Evolutionary conservation across 345 rosid genomes (phyloP).

Genomic region (Hibiscus syriacus): DNA sequence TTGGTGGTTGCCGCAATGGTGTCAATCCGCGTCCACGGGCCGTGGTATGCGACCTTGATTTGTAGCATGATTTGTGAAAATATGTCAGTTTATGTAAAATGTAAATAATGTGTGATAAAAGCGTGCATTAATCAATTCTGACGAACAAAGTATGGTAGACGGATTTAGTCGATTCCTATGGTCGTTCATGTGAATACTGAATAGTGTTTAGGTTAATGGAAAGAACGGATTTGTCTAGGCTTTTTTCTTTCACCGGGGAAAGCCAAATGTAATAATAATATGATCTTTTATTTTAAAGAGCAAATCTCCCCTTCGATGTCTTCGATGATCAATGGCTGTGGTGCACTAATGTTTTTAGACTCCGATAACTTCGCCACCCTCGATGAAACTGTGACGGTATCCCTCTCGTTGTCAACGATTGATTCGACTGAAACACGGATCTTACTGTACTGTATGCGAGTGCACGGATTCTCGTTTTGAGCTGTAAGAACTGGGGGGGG

Average conservation of each 20-base stretch:
- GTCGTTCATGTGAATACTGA: not conserved
- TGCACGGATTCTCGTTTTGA: conserved; percentile 24
- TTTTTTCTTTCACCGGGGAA: too few relatives aligned
- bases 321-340: conserved; percentile 25
- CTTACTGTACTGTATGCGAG: conserved; percentile 49
- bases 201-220: not conserved
- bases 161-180: not conserved
- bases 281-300: too few relatives aligned
- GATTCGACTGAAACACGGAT: conserved; percentile 68
- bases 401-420: conserved; percentile 59
- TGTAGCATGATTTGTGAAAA: too few relatives aligned
- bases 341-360: conserved; percentile 31
- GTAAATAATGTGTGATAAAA: not conserved
- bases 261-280: too few relatives aligned
- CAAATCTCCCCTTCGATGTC: conserved; percentile 29
- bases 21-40: too few relatives aligned
- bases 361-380: conserved; percentile 56
- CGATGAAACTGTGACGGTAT: conserved; percentile 56
- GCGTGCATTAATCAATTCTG: not conserved
- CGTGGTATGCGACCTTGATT: too few relatives aligned
- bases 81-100: too few relatives aligned
- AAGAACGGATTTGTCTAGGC: too few relatives aligned
- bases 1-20: too few relatives aligned
- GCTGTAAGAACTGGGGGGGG: not conserved
- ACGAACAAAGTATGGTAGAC: not conserved